Evolutionary conservation across 345 rosid species (phyloP).

Genomic region (Linum tenue): DNA sequence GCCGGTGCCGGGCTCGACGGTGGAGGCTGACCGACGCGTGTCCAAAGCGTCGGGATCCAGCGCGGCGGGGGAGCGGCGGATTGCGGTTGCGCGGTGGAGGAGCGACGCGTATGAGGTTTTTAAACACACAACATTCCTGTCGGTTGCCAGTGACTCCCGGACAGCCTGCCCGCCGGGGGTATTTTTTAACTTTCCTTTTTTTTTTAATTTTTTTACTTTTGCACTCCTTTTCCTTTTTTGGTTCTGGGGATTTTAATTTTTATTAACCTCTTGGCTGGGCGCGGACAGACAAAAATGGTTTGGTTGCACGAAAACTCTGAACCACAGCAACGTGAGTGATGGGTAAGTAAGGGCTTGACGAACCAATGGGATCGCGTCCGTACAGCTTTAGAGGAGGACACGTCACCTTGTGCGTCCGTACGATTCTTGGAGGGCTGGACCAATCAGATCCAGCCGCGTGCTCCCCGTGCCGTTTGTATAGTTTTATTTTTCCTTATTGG

Average conservation of each 20-base stretch:
- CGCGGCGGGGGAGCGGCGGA: not conserved
- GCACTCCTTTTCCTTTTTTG: no score
- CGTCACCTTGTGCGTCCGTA: not conserved
- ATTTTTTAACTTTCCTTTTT: no score
- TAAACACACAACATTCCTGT: not conserved
- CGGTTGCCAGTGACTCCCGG: conserved; percentile 6
- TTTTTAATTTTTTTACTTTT: no score
- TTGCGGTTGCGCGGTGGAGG: not conserved
- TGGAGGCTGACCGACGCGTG: conserved; percentile 1
- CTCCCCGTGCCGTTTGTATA: not conserved
- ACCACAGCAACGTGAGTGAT: no score
- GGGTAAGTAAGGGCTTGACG: no score
- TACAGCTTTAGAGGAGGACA: not conserved
- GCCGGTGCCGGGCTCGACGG: not conserved
- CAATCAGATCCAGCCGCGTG: not conserved
- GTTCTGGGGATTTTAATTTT: no score
- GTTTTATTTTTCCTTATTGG: not conserved
- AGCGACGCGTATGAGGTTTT: not conserved
- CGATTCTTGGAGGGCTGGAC: not conserved
- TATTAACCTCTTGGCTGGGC: no score
- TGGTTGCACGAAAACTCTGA: no score
- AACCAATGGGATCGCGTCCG: no score
- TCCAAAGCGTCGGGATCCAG: not conserved
- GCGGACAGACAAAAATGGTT: no score
- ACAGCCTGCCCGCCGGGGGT: not conserved